phyloP scores from a whole-genome alignment of 164 flowering plant genomes.

The Nymphaea colorata region DNA sequence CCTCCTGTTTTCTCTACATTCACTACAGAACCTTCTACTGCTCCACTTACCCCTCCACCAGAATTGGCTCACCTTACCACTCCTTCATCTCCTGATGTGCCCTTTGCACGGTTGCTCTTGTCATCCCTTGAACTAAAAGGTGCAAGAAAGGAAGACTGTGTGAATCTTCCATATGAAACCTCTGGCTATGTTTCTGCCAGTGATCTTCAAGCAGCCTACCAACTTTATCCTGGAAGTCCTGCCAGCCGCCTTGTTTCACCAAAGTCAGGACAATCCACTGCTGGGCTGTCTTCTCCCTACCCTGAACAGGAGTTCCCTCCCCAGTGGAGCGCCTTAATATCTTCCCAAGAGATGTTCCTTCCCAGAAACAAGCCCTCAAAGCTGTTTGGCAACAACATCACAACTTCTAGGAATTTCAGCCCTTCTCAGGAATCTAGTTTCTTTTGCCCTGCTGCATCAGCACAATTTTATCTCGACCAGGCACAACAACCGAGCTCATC shows the following conservation, averaged over 20 bases:
- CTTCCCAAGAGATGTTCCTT: constrained; percentile 38
- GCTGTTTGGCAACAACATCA: constrained; percentile 30
- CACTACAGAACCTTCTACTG: constrained; percentile 96
- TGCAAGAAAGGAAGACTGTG: constrained; percentile 21
- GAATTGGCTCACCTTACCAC: constrained; percentile 87
- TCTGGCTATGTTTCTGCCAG: constrained; percentile 30
- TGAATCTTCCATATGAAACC: constrained; percentile 5
- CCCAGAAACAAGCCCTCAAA: constrained; percentile 44
- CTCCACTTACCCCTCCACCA: constrained; percentile 94
- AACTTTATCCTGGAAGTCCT: constrained; percentile 85
- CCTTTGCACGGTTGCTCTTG: constrained; percentile 79
- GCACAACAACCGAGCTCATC: constrained; percentile 37
- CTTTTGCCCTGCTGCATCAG: constrained; percentile 93
- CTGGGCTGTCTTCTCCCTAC: constrained; percentile 49
- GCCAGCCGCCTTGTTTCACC: constrained; percentile 73
- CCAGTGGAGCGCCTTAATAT: constrained; percentile 49
- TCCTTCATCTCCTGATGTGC: constrained; percentile 99
- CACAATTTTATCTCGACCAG: constrained; percentile 82
- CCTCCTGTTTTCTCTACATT: constrained; percentile 97
- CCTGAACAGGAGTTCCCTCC: constrained; percentile 38
- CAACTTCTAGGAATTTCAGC: constrained; percentile 27
- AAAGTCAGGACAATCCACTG: constrained; percentile 52
- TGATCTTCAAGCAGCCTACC: constrained; percentile 82
- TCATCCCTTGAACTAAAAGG: constrained; percentile 50
- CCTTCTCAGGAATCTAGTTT: constrained; percentile 66